phyloP scores from a whole-genome alignment of 2,329 filamentous ascomycete species.

The Apiospora phragmitis region DNA sequence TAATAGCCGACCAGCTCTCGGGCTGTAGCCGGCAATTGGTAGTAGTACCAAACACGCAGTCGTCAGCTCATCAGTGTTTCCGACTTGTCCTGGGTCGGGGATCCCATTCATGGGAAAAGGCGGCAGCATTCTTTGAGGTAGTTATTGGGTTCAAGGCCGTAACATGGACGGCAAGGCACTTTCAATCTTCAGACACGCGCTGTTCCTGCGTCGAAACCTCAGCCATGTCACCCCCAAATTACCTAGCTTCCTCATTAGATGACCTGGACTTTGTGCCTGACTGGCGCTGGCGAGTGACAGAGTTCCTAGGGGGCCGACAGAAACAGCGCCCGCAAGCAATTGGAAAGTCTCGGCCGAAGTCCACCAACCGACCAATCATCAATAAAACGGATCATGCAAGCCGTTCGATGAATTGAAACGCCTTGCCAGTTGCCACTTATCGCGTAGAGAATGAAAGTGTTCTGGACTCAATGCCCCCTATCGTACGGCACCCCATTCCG shows the following conservation, averaged over 20 bases:
- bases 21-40: background rate
- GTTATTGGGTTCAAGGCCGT: background rate
- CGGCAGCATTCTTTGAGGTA: background rate
- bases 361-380: background rate
- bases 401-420: background rate
- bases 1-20: background rate
- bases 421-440: background rate
- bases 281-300: background rate
- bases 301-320: background rate
- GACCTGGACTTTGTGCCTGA: background rate
- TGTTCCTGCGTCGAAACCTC: background rate
- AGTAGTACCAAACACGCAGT: background rate
- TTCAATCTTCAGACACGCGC: background rate
- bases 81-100: background rate
- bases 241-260: background rate
- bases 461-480: background rate
- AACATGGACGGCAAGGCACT: background rate
- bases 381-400: background rate
- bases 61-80: constrained; percentile 3
- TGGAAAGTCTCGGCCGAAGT: background rate
- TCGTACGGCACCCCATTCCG: background rate
- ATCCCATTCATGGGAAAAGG: background rate
- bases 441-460: background rate
- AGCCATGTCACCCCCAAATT: background rate
- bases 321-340: background rate